Percentiles rank a stretch among this genome's conserved stretches.
These are phyloP conservation scores for Oehlia diaphana DNA, from an alignment of 192 early-diverging fungal genomes.

Conservation along the genomic window DNA sequence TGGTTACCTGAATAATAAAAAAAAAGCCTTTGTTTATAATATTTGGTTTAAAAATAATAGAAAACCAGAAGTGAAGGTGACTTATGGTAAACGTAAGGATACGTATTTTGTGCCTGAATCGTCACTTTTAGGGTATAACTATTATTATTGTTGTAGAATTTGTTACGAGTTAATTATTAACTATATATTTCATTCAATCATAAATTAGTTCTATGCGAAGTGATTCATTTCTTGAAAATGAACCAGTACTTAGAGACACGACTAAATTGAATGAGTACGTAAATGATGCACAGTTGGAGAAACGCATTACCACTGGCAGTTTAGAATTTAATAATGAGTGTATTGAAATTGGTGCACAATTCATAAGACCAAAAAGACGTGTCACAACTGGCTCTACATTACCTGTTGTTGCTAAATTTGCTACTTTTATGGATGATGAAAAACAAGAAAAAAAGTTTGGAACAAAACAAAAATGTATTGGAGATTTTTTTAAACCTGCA, in stretches of 20 bases:
- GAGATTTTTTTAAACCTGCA: conserved; percentile 8
- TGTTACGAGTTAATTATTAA: background rate
- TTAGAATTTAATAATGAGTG: background rate
- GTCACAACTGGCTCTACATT: background rate
- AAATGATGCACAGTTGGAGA: background rate
- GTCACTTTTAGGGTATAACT: background rate
- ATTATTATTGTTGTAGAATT: background rate
- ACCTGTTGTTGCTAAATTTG: background rate
- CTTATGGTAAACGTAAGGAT: background rate
- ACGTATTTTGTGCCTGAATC: background rate
- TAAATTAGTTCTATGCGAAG: too few species aligned
- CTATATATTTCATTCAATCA: background rate
- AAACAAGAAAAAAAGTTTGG: background rate
- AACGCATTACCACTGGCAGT: background rate
- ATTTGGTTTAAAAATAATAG: background rate
- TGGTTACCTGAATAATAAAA: too few species aligned
- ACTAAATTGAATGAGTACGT: background rate
- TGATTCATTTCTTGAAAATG: background rate
- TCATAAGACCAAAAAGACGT: background rate
- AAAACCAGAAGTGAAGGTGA: background rate
- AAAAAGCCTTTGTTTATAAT: too few species aligned
- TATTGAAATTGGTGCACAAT: background rate
- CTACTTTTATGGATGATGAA: background rate
- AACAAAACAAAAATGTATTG: conserved; percentile 9
- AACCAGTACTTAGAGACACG: background rate